Base-by-base conservation (phyloP, 2,329 filamentous ascomycete species). In the Didymosphaeria variabile region DNA sequence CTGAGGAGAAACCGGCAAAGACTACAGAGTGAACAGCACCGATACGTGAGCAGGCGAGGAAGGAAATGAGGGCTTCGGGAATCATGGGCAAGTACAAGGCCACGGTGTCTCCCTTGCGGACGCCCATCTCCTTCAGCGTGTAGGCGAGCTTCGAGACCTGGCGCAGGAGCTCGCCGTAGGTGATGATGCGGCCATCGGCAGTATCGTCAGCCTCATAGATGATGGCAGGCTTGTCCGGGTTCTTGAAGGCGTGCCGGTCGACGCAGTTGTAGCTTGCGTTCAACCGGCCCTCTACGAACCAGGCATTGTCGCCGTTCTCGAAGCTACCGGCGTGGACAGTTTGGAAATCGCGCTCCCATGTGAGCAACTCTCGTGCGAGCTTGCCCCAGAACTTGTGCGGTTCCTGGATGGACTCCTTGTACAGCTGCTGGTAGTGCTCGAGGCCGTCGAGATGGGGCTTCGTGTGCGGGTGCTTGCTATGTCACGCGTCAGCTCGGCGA, bases 11-110 rank as follows among this genome's bases (percentile, higher is more conserved):
- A 62, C 95, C 95, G 58, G 95, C 95, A 75, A 99, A 99, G 67
- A 99, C 91, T 58, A 99, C 94, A 0, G 95, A 98, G 87, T 99
- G 95, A 5, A 99, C 87, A 44, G 95, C 95, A 64, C 95, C 95
- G 71, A 99, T 97, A 76, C 95, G 92, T 40, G 90, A 84, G 80
- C 94, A 96, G 63, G 95, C 95, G 59, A 99, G 85, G 80, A 99
- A 92, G 57, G 95, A 91, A 73, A 99, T 85, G 60, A 99, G 74
- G 7, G 95, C 95, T 81, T 99, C 94, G 58, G 95, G 95, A 79
- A 99, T 97, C 95, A 99, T 99, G 79, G 95, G 95, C 67, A 99
- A 83, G 84, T 99, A 99, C 68, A 99, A 91, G 65, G 93, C 95
- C 59, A 99, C 94, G 5, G 94, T 97, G 81, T 99, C 95, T 58